Base-by-base conservation (phyloP, 371 early-diverging fungal species). In the Circinella umbellata region DNA sequence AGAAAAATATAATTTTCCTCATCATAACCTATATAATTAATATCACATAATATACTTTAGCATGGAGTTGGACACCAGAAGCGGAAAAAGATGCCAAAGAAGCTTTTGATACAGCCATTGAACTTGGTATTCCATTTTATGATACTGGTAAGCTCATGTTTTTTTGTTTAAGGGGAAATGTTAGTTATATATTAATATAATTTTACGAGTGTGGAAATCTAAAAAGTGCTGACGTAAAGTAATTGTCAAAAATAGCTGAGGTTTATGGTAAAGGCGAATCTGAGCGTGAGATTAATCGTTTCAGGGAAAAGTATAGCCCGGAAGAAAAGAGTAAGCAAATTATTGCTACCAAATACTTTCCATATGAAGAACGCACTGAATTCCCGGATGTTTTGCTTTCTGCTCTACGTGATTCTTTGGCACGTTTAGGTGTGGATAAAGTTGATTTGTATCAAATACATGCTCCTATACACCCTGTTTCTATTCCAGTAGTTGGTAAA, bases 361-460 rank as follows among this genome's bases (percentile, higher is more conserved):
- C 86, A 3, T 72, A 76, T 42, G 74, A 76, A 2, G 69, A 80
- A 14, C 75, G 73, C 17, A 73, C 75, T 2, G 68, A 78, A 6
- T 85, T 77, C 69, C 87, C 86, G 7, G 74, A 71, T 61, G 80
- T 77, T 4, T 71, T 87, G 14, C 61, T 83, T 42, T 81, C 77
- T 39, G 82, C 89, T 17, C 70, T 85, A 27, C 78, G 81, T 20
- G 88, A 76, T 20, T 89, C 86, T 3, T 76, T 91, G 57, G 80
- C 83, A 46, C 76, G 88, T 18, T 74, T 91, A 34, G 86, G 85
- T 36, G 73, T 80, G 13, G 79, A 87, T 27, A 84, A 85, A 42
- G 71, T 87, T 4, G 91, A 92, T 63, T 81, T 92, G n/a, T 91
- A 89, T 69, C 87, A 92, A n/a, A 51, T 51, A 8, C 51, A 51